phyloP scores from a whole-genome alignment of 78 protist species.

The Monosiga brevicollis region DNA sequence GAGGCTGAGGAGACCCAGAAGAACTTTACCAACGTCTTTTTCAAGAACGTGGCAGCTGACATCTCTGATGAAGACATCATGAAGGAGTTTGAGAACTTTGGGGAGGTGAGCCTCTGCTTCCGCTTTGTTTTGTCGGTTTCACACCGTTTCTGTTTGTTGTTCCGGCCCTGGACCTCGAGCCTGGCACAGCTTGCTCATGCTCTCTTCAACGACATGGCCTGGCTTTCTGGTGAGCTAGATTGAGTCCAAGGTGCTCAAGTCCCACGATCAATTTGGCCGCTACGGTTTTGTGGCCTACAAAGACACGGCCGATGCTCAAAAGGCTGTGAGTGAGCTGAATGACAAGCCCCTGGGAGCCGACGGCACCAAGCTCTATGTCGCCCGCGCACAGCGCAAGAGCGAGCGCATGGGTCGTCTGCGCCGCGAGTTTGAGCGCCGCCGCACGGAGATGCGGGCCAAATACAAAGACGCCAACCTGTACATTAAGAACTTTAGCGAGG shows the following conservation, averaged over 20 bases:
- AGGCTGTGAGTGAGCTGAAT: background rate
- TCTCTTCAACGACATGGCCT: too few relatives aligned
- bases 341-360: background rate
- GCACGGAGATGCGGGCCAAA: conserved; percentile 40
- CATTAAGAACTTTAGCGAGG: conserved; percentile 92
- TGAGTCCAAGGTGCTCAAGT: conserved; percentile 79
- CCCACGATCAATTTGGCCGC: conserved; percentile 84
- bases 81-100: conserved; percentile 50
- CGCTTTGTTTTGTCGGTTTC: too few relatives aligned
- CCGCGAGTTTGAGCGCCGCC: conserved; percentile 50
- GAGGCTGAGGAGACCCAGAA: conserved; percentile 5
- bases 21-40: conserved; percentile 84
- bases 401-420: conserved; percentile 80
- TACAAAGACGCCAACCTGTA: conserved; percentile 85
- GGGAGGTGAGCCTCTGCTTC: conserved; percentile 66
- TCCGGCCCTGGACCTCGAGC: too few relatives aligned
- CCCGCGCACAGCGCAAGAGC: conserved; percentile 72
- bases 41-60: conserved; percentile 73
- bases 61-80: conserved; percentile 46
- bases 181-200: too few relatives aligned
- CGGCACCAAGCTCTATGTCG: conserved; percentile 50
- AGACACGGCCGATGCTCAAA: conserved; percentile 35
- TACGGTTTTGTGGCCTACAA: conserved; percentile 96
- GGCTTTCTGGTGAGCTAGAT: too few relatives aligned
- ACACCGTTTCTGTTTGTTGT: too few relatives aligned